A percentile compares a stretch with the other conserved stretches of the same genome.
These are phyloP conservation scores for Aspergillus brunneoviolaceus DNA, from an alignment of 2,329 filamentous ascomycete genomes.

Conservation along the genomic window DNA sequence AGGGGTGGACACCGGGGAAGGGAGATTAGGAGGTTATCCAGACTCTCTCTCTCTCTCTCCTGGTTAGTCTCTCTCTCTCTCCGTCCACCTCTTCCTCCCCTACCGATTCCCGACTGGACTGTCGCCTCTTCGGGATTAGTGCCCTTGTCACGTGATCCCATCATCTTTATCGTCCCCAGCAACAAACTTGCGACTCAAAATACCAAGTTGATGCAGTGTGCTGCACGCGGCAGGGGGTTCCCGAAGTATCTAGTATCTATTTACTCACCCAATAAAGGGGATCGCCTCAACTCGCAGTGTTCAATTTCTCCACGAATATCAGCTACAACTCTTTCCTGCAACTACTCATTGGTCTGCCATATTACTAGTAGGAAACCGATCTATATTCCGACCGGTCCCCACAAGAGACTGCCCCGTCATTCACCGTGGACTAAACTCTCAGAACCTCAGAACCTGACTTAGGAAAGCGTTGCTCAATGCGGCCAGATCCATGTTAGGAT, in stretches of 20 bases:
- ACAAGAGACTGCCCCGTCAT: neutral
- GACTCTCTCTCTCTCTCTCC: constrained; percentile 1
- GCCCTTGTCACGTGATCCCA: constrained; percentile 16
- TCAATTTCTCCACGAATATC: neutral
- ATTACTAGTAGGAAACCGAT: neutral
- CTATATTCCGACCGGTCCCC: neutral
- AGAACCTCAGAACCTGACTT: too few relatives aligned
- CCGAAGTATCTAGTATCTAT: neutral
- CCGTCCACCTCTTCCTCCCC: constrained; percentile 4
- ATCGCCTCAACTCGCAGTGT: neutral
- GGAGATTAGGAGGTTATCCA: constrained; percentile 26
- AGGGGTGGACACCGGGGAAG: constrained; percentile 14
- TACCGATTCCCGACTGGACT: constrained; percentile 19
- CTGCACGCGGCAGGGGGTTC: neutral
- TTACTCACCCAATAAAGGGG: neutral
- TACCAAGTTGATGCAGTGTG: neutral
- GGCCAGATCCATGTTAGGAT: too few relatives aligned
- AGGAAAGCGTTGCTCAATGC: too few relatives aligned
- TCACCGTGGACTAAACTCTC: neutral
- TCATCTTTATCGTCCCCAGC: constrained; percentile 1
- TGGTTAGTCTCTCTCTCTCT: neutral
- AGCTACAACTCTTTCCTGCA: neutral
- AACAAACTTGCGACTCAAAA: neutral
- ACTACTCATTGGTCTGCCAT: neutral
- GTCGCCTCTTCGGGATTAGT: constrained; percentile 22